These are phyloP conservation scores for Starmerella riodocensis DNA, from an alignment of 805 yeast species.

Conservation along the genomic window DNA sequence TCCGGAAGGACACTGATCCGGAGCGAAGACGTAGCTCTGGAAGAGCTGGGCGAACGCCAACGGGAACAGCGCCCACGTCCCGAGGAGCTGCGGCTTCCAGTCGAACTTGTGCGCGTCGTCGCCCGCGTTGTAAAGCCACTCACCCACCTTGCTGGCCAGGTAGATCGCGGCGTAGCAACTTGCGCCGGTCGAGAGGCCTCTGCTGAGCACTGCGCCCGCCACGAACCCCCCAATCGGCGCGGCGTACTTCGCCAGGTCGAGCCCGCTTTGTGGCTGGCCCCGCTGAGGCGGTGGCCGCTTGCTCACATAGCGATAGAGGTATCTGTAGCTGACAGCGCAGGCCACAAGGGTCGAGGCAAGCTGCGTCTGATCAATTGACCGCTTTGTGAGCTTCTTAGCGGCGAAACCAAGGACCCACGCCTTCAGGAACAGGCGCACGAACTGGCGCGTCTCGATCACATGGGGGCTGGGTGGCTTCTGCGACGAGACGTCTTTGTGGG, in stretches of 20 bases:
- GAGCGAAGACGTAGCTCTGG: constrained; percentile 27
- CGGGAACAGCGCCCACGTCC: constrained; percentile 32
- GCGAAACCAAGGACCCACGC: constrained; percentile 6
- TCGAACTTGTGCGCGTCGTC: constrained; percentile 26
- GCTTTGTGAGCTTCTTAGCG: not conserved
- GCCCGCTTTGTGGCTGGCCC: not conserved
- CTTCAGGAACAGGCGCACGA: constrained; percentile 11
- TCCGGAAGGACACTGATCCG: constrained; percentile 26
- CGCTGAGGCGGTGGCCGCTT: not conserved
- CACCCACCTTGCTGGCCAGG: constrained; percentile 26
- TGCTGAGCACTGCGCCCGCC: constrained; percentile 13
- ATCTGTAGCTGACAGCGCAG: constrained; percentile 9
- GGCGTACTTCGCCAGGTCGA: not conserved
- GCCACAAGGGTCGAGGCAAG: constrained; percentile 6
- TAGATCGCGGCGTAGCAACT: constrained; percentile 26
- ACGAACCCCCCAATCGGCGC: constrained; percentile 6
- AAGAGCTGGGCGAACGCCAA: constrained; percentile 31
- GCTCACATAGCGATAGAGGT: constrained; percentile 1
- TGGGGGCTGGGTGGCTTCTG: not conserved
- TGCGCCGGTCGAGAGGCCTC: constrained; percentile 22
- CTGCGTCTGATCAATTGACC: not conserved
- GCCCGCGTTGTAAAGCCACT: constrained; percentile 27
- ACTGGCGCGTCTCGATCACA: constrained; percentile 5
- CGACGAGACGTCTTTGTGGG: not conserved
- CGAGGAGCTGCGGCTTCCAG: constrained; percentile 28